Conservation (phyloP, 73 alveolate genomes). For the Paramecium primaurelia region DNA sequence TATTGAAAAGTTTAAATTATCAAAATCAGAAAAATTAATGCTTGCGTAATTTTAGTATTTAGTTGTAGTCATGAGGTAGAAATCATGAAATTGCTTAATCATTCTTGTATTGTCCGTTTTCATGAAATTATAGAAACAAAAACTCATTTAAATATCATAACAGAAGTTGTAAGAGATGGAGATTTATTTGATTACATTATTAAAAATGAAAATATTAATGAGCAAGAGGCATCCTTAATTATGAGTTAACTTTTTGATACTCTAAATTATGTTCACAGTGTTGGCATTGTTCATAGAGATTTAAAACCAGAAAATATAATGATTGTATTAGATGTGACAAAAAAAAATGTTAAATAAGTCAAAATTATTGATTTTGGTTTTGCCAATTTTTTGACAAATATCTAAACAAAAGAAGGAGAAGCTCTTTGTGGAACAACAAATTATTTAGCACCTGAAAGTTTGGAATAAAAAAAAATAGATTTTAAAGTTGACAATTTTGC, state of each 20-base stretch:
- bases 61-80: conserved; percentile 59
- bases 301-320: conserved; percentile 91
- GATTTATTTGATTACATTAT: conserved; percentile 77
- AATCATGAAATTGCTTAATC: conserved; percentile 60
- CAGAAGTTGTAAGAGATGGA: conserved; percentile 71
- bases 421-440: conserved; percentile 91
- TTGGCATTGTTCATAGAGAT: conserved; percentile 96
- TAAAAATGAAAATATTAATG: conserved; percentile 58
- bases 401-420: conserved; percentile 64
- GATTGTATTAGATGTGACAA: conserved; percentile 67
- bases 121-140: conserved; percentile 64
- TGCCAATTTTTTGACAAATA: conserved; percentile 53
- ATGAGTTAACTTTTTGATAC: conserved; percentile 65
- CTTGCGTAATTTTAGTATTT: conserved; percentile 52
- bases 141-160: conserved; percentile 61
- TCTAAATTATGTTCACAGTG: conserved; percentile 71
- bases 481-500: conserved; percentile 56
- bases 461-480: conserved; percentile 72
- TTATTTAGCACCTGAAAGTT: conserved; percentile 92
- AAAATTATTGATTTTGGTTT: conserved; percentile 81
- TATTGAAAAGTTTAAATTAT: conserved; percentile 57
- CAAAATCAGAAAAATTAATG: conserved; percentile 35
- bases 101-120: conserved; percentile 67
- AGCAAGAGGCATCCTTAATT: conserved; percentile 73
- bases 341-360: conserved; percentile 56